Conservation (phyloP, 2,329 filamentous ascomycete genomes). For the Aspergillus melleus region DNA sequence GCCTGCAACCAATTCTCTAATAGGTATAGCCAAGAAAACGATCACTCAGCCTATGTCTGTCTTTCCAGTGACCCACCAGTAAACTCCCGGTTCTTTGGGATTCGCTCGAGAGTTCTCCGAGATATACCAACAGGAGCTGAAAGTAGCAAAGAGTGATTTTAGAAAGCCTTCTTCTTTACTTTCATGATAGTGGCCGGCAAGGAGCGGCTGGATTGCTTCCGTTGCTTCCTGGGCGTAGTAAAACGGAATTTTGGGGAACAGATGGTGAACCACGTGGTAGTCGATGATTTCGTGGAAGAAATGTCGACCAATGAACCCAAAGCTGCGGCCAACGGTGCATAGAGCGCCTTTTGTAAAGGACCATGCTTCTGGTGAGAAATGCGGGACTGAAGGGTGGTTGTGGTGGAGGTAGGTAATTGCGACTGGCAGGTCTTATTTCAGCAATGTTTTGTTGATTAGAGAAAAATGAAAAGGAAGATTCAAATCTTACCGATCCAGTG, state of each 20-base stretch:
- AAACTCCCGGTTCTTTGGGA: too few relatives aligned
- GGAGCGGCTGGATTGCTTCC: conserved; percentile 56
- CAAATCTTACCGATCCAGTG: conserved; percentile 62
- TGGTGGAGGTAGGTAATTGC: conserved; percentile 76
- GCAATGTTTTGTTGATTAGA: too few relatives aligned
- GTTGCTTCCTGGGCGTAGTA: conserved; percentile 62
- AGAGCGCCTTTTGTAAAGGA: conserved; percentile 63
- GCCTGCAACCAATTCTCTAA: too few relatives aligned
- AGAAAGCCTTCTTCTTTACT: conserved; percentile 43
- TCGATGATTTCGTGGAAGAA: conserved; percentile 68
- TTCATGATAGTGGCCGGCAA: conserved; percentile 54
- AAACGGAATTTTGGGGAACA: conserved; percentile 62
- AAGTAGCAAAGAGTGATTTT: conserved; percentile 4
- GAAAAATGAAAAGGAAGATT: neutral
- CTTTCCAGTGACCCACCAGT: too few relatives aligned
- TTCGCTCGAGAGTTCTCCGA: too few relatives aligned
- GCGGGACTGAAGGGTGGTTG: conserved; percentile 59
- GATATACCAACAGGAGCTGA: too few relatives aligned
- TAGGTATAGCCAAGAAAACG: too few relatives aligned
- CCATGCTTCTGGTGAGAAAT: conserved; percentile 60
- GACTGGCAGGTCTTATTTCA: conserved; percentile 43
- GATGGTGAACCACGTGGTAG: conserved; percentile 65
- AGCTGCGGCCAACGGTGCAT: conserved; percentile 64
- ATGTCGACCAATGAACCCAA: conserved; percentile 64
- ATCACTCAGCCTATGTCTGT: too few relatives aligned